phyloP scores from a whole-genome alignment of 108 stramenopile species.

The Cyclostephanos invisitatus region DNA sequence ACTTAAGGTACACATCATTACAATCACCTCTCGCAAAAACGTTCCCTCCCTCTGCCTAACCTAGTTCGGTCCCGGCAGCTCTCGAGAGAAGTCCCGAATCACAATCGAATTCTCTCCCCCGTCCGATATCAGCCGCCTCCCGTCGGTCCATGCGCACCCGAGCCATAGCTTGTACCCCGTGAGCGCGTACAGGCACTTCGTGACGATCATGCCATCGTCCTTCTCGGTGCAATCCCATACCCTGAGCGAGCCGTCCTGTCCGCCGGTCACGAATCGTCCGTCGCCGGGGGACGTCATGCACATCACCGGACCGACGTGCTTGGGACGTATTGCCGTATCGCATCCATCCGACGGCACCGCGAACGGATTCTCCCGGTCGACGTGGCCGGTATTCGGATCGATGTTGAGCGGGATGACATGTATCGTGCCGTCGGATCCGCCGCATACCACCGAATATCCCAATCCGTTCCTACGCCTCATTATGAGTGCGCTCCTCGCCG shows the following conservation, averaged over 20 bases:
- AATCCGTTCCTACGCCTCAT: conserved; percentile 38
- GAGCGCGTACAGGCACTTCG: conserved; percentile 59
- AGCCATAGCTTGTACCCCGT: conserved; percentile 83
- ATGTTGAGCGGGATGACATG: conserved; percentile 45
- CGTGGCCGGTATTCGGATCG: conserved; percentile 12
- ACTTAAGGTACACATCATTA: too few species aligned
- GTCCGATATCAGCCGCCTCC: conserved; percentile 61
- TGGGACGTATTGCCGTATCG: conserved; percentile 43
- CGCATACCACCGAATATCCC: conserved; percentile 46
- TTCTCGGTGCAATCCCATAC: conserved; percentile 55
- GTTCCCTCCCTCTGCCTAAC: too few species aligned
- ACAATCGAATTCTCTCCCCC: conserved; percentile 77
- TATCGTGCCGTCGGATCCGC: conserved; percentile 53
- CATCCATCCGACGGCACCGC: conserved; percentile 15
- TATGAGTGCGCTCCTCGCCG: conserved; percentile 45
- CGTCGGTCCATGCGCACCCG: conserved; percentile 62
- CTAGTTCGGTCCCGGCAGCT: conserved; percentile 4
- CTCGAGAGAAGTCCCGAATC: conserved; percentile 64
- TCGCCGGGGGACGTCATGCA: conserved; percentile 52
- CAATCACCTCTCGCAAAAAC: too few species aligned
- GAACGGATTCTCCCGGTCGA: conserved; percentile 40
- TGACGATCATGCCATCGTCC: conserved; percentile 13
- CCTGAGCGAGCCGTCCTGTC: conserved; percentile 67
- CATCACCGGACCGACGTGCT: conserved; percentile 54
- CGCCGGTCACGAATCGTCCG: conserved; percentile 59